Evolutionary conservation across 2,329 filamentous ascomycete species (phyloP), one percentile per base, ranked within the genome.

Genomic region (Aspergillus fischeri): DNA sequence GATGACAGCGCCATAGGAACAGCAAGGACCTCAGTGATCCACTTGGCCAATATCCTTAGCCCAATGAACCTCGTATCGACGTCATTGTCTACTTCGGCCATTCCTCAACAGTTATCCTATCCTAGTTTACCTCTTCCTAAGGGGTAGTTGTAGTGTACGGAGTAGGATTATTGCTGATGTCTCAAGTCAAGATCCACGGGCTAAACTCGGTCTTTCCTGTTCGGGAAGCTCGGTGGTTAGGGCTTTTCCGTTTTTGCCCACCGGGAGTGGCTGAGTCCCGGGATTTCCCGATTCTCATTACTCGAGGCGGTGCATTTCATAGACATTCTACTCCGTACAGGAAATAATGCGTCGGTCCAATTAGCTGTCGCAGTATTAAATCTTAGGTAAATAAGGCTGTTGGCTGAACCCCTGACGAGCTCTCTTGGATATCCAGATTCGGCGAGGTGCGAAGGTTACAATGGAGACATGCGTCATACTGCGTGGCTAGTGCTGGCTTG

Each of bases 181-280:
- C 28, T 29, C 28, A 29, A 28, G 28, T 29, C 28, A 29, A 10
- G 29, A 21, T 20, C 17, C 20, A 20, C 41, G 41, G 41, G 41
- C 8, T 17, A 9, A 21, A 20, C 21, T 20, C 41, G 41, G 10
- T 11, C 9, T 11, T 44, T 10, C 41, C 48, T 5, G 11, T 4
- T 61, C 57, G 32, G 65, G 61, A 50, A 14, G 20, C 49, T 63
- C 65, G 61, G 67, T 67, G 66, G 56, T 66, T 57, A 50, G 47
- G 59, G 53, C 55, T 58, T 63, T 54, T 49, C 61, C 55, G 57
- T 59, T 67, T 63, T 60, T 60, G 63, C 56, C 60, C 64, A 62
- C 67, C 63, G 63, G 49, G 29, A 32, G 42, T 28, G 29, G n/a
- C 38, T 35, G 44, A 44, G 27, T 44, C 49, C 62, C 62, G 60